Base-by-base conservation (phyloP, 2,329 filamentous ascomycete genomes). In the Cladosporium sp. region DNA sequence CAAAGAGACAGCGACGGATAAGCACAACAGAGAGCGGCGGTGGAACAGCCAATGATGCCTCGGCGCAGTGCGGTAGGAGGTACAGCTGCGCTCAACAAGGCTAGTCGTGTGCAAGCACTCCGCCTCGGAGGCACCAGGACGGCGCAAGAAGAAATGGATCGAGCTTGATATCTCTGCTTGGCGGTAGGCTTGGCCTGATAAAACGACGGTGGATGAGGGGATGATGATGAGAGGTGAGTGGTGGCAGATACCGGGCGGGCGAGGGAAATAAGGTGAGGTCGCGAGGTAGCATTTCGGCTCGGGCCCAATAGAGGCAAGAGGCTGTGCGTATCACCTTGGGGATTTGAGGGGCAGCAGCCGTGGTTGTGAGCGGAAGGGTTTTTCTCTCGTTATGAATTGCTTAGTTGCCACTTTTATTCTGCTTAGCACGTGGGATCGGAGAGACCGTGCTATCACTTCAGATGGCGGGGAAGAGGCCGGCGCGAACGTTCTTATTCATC, bases 131-230 rank as follows among this genome's bases (percentile, higher is more conserved):
- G 38, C 29, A 41, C 45, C 40, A 34, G 24, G 27, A 24, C 37
- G 37, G 37, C 39, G 45, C 45, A 48, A 48, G 45, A 32, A 40
- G 45, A n/a, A n/a, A 41, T 36, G 45, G 45, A 41, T 41, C 40
- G 37, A 48, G 45, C 45, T 48, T 48, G 44, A 36, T 40, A 45
- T 37, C 17, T n/a, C 20, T 27, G 22, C 43, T 45, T 45, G 43
- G 43, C 43, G 22, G 18, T 2, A 12, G 38, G n/a, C 45, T 48
- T 48, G 45, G 45, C 45, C 37, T 48, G 45, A 48, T 48, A 48
- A 37, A 29, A 22, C n/a, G n/a, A n/a, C n/a, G n/a, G n/a, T n/a
- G n/a, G 45, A 32, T 17, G 19, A 19, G 18, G 29, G n/a, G 22
- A 27, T 9, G 9, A 9, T 4, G 22, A 27, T 4, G 22, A 27